Conservation (phyloP, 2,329 filamentous ascomycete genomes). For the Chaetomium globosum region DNA sequence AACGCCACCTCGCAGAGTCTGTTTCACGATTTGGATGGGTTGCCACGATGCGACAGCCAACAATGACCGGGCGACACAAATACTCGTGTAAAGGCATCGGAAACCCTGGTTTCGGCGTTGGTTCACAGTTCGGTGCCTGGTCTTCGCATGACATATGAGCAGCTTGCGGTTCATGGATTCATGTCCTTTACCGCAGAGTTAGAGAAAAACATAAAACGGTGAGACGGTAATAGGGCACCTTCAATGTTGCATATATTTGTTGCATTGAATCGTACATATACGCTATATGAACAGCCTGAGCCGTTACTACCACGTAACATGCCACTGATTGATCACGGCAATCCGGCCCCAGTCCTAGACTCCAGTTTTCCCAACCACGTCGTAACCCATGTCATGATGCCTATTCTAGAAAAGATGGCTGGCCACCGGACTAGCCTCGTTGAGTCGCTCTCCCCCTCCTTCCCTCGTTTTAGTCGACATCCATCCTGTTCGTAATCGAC, state of each 20-base stretch:
- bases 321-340: background rate
- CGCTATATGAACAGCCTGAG: background rate
- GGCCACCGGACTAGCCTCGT: background rate
- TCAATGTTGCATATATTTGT: background rate
- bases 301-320: background rate
- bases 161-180: too few relatives aligned
- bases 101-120: too few relatives aligned
- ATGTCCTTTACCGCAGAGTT: background rate
- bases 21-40: too few relatives aligned
- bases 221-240: background rate
- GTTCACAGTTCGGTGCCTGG: too few relatives aligned
- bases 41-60: background rate
- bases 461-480: slow-evolving; percentile 32
- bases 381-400: slow-evolving; percentile 13
- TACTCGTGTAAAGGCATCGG: too few relatives aligned
- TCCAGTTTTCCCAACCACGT: slow-evolving; percentile 3
- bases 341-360: background rate
- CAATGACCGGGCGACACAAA: too few relatives aligned
- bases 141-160: too few relatives aligned
- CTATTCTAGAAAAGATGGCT: background rate
- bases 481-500: slow-evolving; percentile 32
- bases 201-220: background rate
- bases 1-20: background rate
- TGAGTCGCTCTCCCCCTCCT: background rate
- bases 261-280: background rate